These are phyloP conservation scores for Xylaria flabelliformis DNA, from an alignment of 495 filamentous ascomycete genomes.

Conservation along the genomic window DNA sequence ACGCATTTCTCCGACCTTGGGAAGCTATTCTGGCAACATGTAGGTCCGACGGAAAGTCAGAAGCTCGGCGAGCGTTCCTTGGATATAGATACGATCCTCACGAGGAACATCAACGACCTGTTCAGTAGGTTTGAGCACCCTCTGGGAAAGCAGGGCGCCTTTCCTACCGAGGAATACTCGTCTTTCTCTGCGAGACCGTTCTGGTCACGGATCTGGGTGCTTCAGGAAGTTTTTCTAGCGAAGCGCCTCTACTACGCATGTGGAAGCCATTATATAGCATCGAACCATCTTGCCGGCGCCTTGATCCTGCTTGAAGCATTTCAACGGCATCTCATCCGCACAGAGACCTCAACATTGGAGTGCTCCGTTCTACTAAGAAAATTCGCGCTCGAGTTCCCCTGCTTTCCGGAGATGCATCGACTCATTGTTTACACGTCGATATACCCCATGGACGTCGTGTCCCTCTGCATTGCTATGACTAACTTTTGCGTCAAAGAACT, in stretches of 20 bases:
- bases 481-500: constrained; percentile 29
- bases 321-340: constrained; percentile 14
- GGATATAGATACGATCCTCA: constrained; percentile 8
- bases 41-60: background rate
- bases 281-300: constrained; percentile 7
- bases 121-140: background rate
- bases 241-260: constrained; percentile 15
- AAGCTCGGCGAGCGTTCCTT: background rate
- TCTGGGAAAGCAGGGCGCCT: background rate
- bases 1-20: constrained; percentile 17
- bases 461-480: constrained; percentile 27
- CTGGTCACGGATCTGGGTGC: constrained; percentile 27
- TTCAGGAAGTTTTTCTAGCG: constrained; percentile 22
- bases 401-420: constrained; percentile 27
- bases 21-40: constrained; percentile 23
- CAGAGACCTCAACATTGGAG: background rate
- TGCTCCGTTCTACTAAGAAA: background rate
- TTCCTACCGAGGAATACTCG: constrained; percentile 12
- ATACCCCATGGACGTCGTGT: constrained; percentile 18
- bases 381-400: constrained; percentile 12
- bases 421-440: constrained; percentile 26
- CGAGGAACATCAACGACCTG: constrained; percentile 3
- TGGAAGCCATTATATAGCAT: background rate
- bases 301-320: constrained; percentile 27
- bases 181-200: constrained; percentile 21